These are phyloP conservation scores for Pichia sp. DNA, from an alignment of 1,139 yeast species.

Conservation along the genomic window DNA sequence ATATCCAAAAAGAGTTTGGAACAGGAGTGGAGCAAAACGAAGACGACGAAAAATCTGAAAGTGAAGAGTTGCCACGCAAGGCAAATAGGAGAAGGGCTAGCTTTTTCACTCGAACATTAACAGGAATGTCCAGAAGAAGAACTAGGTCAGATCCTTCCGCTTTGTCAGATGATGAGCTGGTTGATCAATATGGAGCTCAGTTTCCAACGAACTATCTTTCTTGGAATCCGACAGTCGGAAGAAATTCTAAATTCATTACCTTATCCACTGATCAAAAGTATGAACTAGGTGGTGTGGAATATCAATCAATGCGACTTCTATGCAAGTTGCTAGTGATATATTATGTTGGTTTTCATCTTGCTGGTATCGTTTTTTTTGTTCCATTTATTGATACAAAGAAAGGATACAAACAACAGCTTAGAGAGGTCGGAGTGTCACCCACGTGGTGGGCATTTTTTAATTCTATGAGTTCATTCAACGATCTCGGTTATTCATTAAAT, in stretches of 20 bases:
- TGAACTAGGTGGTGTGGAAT: constrained; percentile 96
- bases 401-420: constrained; percentile 41
- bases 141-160: constrained; percentile 17
- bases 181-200: constrained; percentile 21
- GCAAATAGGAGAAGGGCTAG: constrained; percentile 21
- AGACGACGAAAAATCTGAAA: not conserved
- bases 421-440: constrained; percentile 57
- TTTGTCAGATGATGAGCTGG: constrained; percentile 26
- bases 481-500: constrained; percentile 76
- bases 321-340: constrained; percentile 62
- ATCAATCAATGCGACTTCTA: constrained; percentile 76
- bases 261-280: constrained; percentile 80
- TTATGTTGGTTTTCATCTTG: constrained; percentile 69
- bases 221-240: constrained; percentile 90
- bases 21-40: constrained; percentile 14
- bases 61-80: not conserved
- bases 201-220: constrained; percentile 52
- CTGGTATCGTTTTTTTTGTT: constrained; percentile 53
- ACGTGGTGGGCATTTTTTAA: constrained; percentile 94
- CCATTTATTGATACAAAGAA: constrained; percentile 59
- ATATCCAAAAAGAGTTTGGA: not conserved
- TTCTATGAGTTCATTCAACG: constrained; percentile 71
- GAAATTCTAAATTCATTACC: constrained; percentile 88
- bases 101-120: constrained; percentile 25
- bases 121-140: constrained; percentile 17